phyloP scores from a whole-genome alignment of 2,329 filamentous ascomycete species.

The Trichoderma harzianum region DNA sequence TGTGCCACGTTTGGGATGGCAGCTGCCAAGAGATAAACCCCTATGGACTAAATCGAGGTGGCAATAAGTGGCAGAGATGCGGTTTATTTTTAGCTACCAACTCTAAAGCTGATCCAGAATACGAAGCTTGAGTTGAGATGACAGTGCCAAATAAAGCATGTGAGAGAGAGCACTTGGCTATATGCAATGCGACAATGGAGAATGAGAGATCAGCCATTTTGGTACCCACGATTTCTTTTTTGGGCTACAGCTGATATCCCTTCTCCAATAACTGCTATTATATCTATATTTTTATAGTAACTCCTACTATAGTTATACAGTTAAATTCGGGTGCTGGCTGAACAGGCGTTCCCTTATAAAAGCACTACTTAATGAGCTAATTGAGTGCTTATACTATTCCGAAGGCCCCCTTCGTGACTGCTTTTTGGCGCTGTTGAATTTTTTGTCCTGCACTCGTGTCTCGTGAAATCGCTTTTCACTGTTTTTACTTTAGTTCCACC shows the following conservation, averaged over 20 bases:
- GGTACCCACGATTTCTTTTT: background rate
- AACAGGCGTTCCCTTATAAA: too few species aligned
- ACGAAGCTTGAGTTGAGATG: background rate
- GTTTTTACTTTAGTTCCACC: background rate
- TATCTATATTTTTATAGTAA: too few species aligned
- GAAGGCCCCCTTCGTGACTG: conserved; percentile 40
- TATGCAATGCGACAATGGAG: background rate
- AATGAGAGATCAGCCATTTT: background rate
- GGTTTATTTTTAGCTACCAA: background rate
- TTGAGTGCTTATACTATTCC: conserved; percentile 4
- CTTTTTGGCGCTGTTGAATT: conserved; percentile 49
- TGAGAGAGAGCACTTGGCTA: background rate
- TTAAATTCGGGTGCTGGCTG: too few species aligned
- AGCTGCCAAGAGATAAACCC: background rate
- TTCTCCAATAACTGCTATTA: background rate
- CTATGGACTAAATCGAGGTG: background rate
- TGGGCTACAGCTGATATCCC: background rate
- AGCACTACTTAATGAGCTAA: too few species aligned
- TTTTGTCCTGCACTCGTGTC: conserved; percentile 46
- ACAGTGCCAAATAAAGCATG: background rate
- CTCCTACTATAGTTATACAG: too few species aligned
- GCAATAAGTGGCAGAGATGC: background rate
- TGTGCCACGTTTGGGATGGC: background rate
- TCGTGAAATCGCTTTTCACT: conserved; percentile 48
- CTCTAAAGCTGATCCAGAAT: background rate